phyloP scores from a whole-genome alignment of 768 basidiomycete genomes.

The Exidia glandulosa region DNA sequence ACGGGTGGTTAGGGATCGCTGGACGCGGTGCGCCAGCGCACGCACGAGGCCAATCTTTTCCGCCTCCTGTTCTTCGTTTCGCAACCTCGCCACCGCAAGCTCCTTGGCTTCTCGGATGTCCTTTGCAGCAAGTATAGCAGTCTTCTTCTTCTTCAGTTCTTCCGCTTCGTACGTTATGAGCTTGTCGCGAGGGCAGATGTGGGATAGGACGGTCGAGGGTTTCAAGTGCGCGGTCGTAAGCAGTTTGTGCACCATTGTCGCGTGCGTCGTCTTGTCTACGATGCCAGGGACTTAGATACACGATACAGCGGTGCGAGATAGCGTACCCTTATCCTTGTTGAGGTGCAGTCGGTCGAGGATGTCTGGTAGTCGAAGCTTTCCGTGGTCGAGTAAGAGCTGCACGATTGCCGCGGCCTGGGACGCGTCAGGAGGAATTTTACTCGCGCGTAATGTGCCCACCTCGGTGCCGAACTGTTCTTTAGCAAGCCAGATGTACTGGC shows the following conservation, averaged over 20 bases:
- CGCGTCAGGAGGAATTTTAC: background rate
- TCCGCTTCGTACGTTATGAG: constrained; percentile 71
- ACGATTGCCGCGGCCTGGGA: constrained; percentile 68
- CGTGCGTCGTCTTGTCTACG: constrained; percentile 33
- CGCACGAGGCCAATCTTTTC: constrained; percentile 65
- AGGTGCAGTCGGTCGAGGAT: constrained; percentile 35
- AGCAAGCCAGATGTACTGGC: constrained; percentile 66
- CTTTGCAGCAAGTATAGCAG: constrained; percentile 69
- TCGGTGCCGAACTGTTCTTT: constrained; percentile 56
- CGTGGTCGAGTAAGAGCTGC: constrained; percentile 67
- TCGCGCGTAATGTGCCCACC: constrained; percentile 33
- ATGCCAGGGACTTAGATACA: constrained; percentile 7
- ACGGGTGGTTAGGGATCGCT: background rate
- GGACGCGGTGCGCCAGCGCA: constrained; percentile 1
- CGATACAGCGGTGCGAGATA: background rate
- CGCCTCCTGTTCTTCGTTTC: constrained; percentile 61
- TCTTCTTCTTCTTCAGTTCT: constrained; percentile 54
- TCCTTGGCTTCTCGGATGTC: constrained; percentile 66
- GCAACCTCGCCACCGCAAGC: constrained; percentile 48
- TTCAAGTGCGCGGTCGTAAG: constrained; percentile 67
- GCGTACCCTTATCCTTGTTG: constrained; percentile 48
- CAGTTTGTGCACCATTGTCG: constrained; percentile 55
- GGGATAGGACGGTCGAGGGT: constrained; percentile 66
- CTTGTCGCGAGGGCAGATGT: constrained; percentile 71
- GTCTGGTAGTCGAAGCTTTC: constrained; percentile 70